These are phyloP conservation scores for Syzygium jambos DNA, from an alignment of 345 rosid genomes.

Conservation along the genomic window DNA sequence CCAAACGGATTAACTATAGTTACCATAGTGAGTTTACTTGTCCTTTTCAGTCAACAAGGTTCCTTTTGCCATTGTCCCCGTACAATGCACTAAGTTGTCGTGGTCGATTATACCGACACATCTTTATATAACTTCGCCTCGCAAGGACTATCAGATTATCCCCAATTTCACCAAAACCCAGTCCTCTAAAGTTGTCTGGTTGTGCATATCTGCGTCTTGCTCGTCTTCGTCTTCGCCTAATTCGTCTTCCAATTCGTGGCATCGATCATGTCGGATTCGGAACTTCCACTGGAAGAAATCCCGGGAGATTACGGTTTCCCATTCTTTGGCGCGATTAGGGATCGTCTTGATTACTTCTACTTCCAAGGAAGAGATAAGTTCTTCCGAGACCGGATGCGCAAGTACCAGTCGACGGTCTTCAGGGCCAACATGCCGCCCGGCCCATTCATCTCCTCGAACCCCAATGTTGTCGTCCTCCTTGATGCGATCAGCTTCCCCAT, in stretches of 20 bases:
- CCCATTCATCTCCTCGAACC: conserved; percentile 26
- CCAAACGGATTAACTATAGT: neutral
- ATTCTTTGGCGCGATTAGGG: conserved; percentile 23
- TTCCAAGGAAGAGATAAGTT: conserved; percentile 29
- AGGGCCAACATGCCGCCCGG: conserved; percentile 46
- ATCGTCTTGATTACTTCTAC: conserved; percentile 45
- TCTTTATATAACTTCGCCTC: neutral
- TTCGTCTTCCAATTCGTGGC: neutral
- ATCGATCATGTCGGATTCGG: neutral
- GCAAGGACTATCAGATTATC: neutral
- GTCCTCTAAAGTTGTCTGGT: neutral
- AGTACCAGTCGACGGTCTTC: conserved; percentile 26
- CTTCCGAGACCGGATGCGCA: conserved; percentile 12
- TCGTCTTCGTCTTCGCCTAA: neutral
- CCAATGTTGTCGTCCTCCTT: conserved; percentile 21
- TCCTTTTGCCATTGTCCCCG: neutral
- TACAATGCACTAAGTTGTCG: neutral
- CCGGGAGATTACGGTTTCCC: conserved; percentile 33
- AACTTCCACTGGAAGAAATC: conserved; percentile 17
- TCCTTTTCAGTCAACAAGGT: neutral
- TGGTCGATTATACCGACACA: too few species aligned
- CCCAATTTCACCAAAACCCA: neutral
- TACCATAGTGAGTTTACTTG: neutral
- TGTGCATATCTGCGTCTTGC: neutral
- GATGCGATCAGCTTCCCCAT: conserved; percentile 30